Percentiles rank a stretch among this genome's conserved stretches.
These are phyloP conservation scores for Xylaria sp. DNA, from an alignment of 2,329 filamentous ascomycete genomes.

Conservation along the genomic window DNA sequence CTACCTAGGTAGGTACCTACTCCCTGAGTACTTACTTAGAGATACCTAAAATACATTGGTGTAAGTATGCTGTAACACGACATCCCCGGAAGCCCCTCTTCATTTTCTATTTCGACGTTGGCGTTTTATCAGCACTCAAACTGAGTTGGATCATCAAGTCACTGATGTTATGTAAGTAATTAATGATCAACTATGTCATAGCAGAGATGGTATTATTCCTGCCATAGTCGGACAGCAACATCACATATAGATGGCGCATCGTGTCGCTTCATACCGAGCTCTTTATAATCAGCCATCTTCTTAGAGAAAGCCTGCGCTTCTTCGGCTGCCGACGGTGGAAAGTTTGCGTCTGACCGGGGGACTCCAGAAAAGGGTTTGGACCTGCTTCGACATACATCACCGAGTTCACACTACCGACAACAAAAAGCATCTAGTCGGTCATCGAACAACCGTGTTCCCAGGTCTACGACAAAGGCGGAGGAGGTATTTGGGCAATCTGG, in stretches of 20 bases:
- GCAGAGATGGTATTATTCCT: too few species aligned
- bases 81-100: not conserved
- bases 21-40: too few species aligned
- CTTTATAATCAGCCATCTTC: not conserved
- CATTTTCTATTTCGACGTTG: not conserved
- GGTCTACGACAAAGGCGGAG: not conserved
- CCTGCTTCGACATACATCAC: slow-evolving; percentile 24
- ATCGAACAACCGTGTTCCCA: not conserved
- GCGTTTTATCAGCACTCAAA: not conserved
- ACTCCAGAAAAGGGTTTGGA: slow-evolving; percentile 21
- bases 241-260: not conserved
- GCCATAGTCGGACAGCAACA: not conserved
- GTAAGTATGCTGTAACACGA: too few species aligned
- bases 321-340: not conserved
- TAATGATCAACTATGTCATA: too few species aligned
- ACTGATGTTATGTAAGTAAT: too few species aligned
- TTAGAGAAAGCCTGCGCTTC: not conserved
- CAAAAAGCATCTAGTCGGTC: slow-evolving; percentile 1
- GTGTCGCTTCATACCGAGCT: not conserved
- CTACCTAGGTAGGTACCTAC: not conserved
- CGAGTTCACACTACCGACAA: slow-evolving; percentile 3
- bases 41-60: too few species aligned
- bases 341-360: not conserved
- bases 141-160: too few species aligned
- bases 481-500: not conserved